Base-by-base conservation (phyloP, 805 yeast genomes). In the Candida qinlingensis region DNA sequence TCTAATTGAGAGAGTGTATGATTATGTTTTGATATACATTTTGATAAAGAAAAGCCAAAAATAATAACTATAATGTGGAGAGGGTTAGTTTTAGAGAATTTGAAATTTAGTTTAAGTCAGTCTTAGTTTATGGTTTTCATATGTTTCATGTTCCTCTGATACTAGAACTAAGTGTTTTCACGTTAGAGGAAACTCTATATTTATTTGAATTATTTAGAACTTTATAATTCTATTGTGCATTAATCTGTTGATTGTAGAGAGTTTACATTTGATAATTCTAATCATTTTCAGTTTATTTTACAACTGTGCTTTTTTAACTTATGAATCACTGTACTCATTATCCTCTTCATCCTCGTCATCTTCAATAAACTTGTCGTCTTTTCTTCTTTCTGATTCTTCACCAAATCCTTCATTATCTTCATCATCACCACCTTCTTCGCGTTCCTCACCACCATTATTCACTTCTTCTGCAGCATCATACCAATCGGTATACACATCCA, bases 401-500 rank as follows among this genome's bases (percentile, higher is more conserved):
- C 38, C 46, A 26, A 48, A 41, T 8, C 38, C 57, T 28, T 46
- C 50, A 25, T 45, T 54, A 4, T 48, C 70, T 11, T 68, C 68
- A 31, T 63, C 69, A 46, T 68, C 68, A 34, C 62, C 69, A 46
- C 67, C 64, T 33, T 61, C 70, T 29, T 58, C 68, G 11, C 61
- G 68, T 6, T 56, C 57, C 10, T 61, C 68, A 46, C 69, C 66
- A 8, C 69, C 70, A 41, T 66, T 66, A 51, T 73, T 72, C 25
- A 72, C 77, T 41, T 84, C 88, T 55, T 85, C 87, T 0, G 92
- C 94, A 45, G 98, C 98, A 72, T 92, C 99, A 46, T 89, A 89
- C 99, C 99, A 92, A 65, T 92, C 98, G 43, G 96, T 85, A 64
- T 92, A 92, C 12, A 92, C 86, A 68, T 92, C 99, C 39, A 92